A percentile compares a stretch with the other conserved stretches of the same genome.
Conservation (phyloP, 202 grass and related monocot genomes). For the Musa balbisiana region DNA sequence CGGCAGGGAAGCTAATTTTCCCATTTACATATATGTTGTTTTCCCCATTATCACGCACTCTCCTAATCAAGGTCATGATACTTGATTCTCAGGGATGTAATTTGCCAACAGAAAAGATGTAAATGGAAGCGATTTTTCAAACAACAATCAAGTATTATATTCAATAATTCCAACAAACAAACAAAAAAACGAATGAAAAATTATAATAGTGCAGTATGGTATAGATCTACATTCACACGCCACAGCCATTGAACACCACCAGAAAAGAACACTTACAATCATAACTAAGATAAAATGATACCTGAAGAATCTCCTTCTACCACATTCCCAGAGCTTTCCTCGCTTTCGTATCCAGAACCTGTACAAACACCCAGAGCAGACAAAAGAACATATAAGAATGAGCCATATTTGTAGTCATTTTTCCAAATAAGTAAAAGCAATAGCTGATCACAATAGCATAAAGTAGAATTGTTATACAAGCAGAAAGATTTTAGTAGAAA, state of each 20-base stretch:
- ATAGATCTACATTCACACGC: not conserved
- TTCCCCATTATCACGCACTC: too few relatives aligned
- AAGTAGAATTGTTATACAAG: not conserved
- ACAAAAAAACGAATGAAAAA: too few relatives aligned
- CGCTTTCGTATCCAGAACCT: conserved; percentile 86
- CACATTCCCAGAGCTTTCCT: conserved; percentile 64
- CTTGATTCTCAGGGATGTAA: too few relatives aligned
- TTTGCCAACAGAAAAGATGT: too few relatives aligned
- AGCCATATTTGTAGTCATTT: not conserved
- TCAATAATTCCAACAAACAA: too few relatives aligned
- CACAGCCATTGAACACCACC: not conserved
- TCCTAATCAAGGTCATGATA: too few relatives aligned
- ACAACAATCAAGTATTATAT: too few relatives aligned
- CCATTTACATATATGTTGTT: too few relatives aligned
- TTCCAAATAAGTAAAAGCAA: not conserved
- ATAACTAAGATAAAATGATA: conserved; percentile 25
- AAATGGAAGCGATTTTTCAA: too few relatives aligned
- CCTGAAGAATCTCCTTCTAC: conserved; percentile 50
- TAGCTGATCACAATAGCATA: not conserved
- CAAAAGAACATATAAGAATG: not conserved
- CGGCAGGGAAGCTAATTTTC: too few relatives aligned
- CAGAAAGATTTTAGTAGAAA: not conserved
- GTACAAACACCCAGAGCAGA: not conserved
- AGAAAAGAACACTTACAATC: not conserved
- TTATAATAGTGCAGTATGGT: too few relatives aligned